These are phyloP conservation scores for Paxillus involutus DNA, from an alignment of 768 basidiomycete species.

Conservation along the genomic window DNA sequence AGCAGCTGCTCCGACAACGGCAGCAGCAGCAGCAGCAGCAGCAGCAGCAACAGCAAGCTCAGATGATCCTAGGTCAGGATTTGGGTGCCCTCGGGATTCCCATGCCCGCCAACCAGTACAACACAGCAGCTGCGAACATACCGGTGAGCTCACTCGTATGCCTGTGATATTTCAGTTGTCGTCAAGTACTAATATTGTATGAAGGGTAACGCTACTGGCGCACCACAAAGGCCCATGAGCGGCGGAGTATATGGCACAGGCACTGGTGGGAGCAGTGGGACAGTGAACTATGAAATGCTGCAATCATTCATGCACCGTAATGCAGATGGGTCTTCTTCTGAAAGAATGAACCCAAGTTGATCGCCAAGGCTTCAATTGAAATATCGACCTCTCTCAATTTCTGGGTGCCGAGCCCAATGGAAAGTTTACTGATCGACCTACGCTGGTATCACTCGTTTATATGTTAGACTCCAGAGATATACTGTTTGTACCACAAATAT, in stretches of 20 bases:
- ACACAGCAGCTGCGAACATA: slow-evolving; percentile 5
- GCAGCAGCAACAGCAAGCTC: slow-evolving; percentile 28
- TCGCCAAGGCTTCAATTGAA: background rate
- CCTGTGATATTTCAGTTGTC: no score
- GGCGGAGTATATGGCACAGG: slow-evolving; percentile 24
- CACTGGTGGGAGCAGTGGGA: slow-evolving; percentile 11
- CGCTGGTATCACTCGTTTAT: background rate
- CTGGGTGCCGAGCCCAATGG: no score
- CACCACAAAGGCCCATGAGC: slow-evolving; percentile 7
- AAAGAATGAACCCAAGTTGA: slow-evolving; percentile 19
- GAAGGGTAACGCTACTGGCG: slow-evolving; percentile 12
- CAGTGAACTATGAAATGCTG: slow-evolving; percentile 41
- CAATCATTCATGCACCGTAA: slow-evolving; percentile 47
- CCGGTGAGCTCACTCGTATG: slow-evolving; percentile 21
- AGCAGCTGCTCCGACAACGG: slow-evolving; percentile 10
- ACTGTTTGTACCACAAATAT: slow-evolving; percentile 10
- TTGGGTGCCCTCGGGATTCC: slow-evolving; percentile 15
- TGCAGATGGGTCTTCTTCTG: slow-evolving; percentile 29
- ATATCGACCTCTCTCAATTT: no score
- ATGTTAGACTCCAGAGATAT: background rate
- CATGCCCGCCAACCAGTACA: slow-evolving; percentile 6
- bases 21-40: slow-evolving; percentile 30
- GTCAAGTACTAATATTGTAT: background rate
- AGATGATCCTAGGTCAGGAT: slow-evolving; percentile 11
- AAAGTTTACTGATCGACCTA: background rate